A percentile compares a stretch with the other conserved stretches of the same genome.
phyloP scores from a whole-genome alignment of 192 early-diverging fungal species.

The Backusella mclennaniae region DNA sequence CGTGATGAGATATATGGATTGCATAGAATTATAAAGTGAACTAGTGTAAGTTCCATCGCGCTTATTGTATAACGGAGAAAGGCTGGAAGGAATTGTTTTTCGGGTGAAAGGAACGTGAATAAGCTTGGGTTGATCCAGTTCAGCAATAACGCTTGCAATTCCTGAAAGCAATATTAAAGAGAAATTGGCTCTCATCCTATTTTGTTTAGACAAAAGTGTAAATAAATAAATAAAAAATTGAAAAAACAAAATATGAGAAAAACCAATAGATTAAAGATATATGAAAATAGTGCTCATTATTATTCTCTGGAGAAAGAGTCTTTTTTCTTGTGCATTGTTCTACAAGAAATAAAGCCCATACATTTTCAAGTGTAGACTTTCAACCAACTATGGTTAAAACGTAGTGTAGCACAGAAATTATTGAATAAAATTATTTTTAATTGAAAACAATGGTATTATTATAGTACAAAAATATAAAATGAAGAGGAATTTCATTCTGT shows the following conservation, averaged over 20 bases:
- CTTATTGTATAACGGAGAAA: background rate
- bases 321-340: background rate
- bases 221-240: background rate
- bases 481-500: background rate
- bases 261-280: background rate
- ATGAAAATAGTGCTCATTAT: background rate
- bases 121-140: background rate
- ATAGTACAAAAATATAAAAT: background rate
- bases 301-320: background rate
- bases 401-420: background rate
- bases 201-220: background rate
- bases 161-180: background rate
- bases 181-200: background rate
- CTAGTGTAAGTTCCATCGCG: background rate
- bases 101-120: background rate
- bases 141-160: background rate
- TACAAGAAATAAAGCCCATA: background rate
- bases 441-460: background rate
- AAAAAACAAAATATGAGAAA: background rate
- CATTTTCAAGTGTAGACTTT: background rate
- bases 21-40: background rate
- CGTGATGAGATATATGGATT: conserved; percentile 2
- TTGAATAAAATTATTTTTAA: background rate
- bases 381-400: background rate
- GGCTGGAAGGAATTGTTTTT: background rate